A percentile compares a stretch with the other conserved stretches of the same genome.
Conservation (phyloP, 2,329 filamentous ascomycete genomes). For the Tolypocladium pustulatum region DNA sequence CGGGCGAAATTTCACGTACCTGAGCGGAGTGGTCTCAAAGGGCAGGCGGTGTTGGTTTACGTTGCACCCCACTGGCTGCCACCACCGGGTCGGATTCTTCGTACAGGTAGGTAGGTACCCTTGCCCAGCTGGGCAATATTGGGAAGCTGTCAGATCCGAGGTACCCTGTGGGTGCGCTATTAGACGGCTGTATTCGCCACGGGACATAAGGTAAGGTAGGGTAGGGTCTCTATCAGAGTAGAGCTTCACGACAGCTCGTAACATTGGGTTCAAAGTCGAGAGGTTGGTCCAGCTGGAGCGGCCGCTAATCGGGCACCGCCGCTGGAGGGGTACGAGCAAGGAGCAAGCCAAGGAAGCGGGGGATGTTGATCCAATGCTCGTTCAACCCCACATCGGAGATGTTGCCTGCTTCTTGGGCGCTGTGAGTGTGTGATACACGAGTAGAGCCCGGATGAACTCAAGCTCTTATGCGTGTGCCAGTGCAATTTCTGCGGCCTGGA, state of each 20-base stretch:
- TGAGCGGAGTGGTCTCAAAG: background rate
- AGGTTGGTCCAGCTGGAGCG: no score
- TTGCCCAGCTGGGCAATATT: background rate
- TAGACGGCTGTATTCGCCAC: background rate
- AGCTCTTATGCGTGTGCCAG: background rate
- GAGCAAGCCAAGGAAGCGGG: background rate
- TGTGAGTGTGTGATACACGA: no score
- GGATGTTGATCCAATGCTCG: background rate
- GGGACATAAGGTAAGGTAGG: background rate
- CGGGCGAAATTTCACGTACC: background rate
- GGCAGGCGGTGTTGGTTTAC: background rate
- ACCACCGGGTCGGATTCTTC: no score
- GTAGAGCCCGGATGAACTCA: constrained; percentile 1
- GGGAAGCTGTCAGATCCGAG: background rate
- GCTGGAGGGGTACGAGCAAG: background rate
- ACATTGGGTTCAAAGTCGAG: background rate
- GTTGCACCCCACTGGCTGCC: background rate
- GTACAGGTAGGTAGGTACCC: no score
- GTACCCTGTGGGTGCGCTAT: background rate
- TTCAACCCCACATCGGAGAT: background rate
- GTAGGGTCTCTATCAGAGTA: background rate
- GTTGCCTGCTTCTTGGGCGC: background rate
- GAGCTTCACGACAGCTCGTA: background rate
- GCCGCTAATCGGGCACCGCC: no score
- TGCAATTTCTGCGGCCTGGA: background rate